Base-by-base conservation (phyloP, 2,329 filamentous ascomycete genomes). In the Neurospora sp. region DNA sequence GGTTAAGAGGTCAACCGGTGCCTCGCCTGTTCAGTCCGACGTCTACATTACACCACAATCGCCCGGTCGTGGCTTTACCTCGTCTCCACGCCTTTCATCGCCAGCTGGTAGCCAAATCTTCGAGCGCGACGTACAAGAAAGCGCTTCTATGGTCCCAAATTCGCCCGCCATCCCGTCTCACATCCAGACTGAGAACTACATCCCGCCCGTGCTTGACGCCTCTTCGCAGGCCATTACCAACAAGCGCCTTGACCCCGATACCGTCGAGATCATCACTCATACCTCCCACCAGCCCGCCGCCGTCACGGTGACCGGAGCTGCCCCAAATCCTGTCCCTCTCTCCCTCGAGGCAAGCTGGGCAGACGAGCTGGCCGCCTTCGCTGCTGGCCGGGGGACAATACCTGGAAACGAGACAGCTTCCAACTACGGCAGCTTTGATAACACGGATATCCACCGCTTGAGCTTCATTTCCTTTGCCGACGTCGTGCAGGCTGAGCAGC, bases 391-490 rank as follows among this genome's bases (percentile, higher is more conserved):
- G 43, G 72, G 74, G 39, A 38, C 33, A 33, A 52, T 52, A 38
- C 17, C 67, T 5, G 66, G n/a, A 23, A 52, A 69, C 39, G 91
- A 95, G 74, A 84, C 84, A 36, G 88, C 88, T 1, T 92, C 90
- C 70, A 92, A 89, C 77, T 95, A 95, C 78, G 92, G 90, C 39
- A 88, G 90, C 66, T 83, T 95, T 72, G 93, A 97, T 76, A 87
- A 86, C 46, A 85, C 88, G 66, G 94, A 97, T 76, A 87, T 96
- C 19, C 89, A 92, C 66, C 89, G 95, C 28, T 82, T 98, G 72
- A 96, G 92, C 79, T 98, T 98, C 82, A 97, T 98, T 78, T 97
- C 93, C 8, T 98, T 98, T 80, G 94, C 95, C 72, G 95, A 98
- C 76, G 93, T 98, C 10, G 93, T 98, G 52, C 93, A 97, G 78